Conservation (phyloP, 2,329 filamentous ascomycete genomes). For the Thelonectria discophora region DNA sequence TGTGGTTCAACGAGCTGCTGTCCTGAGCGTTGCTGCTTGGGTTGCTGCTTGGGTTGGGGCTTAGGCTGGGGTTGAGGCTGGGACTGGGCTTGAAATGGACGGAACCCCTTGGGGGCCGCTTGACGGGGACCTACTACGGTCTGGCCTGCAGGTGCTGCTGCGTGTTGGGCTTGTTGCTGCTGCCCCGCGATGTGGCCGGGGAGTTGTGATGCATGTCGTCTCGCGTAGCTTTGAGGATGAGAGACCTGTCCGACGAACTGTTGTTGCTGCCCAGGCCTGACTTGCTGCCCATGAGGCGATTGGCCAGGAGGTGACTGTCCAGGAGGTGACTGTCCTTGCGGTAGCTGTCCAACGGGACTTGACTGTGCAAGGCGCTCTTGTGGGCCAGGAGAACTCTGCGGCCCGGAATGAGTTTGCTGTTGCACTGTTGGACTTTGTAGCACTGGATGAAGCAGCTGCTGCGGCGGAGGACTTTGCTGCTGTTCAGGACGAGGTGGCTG, state of each 20-base stretch:
- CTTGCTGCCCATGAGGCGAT: background rate
- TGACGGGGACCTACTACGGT: conserved; percentile 8
- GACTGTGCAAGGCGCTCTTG: background rate
- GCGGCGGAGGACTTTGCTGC: background rate
- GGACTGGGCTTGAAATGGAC: background rate
- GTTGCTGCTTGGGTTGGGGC: conserved; percentile 9
- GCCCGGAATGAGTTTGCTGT: no score
- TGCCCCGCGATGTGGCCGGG: conserved; percentile 27
- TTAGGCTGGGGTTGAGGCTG: conserved; percentile 25
- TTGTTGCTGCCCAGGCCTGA: conserved; percentile 1
- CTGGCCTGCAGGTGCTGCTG: background rate
- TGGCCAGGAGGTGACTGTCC: background rate
- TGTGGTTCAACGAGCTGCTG: conserved; percentile 41
- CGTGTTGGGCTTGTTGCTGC: conserved; percentile 17
- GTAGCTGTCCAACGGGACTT: background rate
- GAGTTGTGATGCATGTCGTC: conserved; percentile 34
- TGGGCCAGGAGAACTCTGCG: no score
- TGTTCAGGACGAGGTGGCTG: background rate
- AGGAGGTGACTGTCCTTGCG: background rate
- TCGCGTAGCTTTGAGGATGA: conserved; percentile 29
- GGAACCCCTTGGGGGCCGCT: background rate
- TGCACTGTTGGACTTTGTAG: no score
- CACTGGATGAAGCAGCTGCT: background rate
- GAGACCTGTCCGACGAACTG: conserved; percentile 11
- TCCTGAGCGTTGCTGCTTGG: conserved; percentile 29